Conservation (phyloP, 2,329 filamentous ascomycete genomes). For the Trichoderma oligosporum region DNA sequence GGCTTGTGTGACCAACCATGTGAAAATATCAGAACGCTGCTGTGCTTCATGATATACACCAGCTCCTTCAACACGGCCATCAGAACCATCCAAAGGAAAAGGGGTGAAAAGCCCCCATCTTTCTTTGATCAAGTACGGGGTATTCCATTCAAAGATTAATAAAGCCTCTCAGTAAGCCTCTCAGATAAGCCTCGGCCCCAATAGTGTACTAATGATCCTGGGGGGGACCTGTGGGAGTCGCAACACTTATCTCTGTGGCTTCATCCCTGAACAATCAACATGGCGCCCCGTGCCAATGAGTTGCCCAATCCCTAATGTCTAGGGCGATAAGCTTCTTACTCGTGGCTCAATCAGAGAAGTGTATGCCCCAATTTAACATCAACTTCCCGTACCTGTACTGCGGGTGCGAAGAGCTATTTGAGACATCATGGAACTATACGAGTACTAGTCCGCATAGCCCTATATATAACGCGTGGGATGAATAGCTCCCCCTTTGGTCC, state of each 20-base stretch:
- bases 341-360: not conserved
- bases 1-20: not conserved
- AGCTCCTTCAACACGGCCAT: not conserved
- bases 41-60: no score
- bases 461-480: constrained; percentile 4
- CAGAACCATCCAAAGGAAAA: no score
- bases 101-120: no score
- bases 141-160: no score
- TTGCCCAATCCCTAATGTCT: constrained; percentile 7
- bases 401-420: not conserved
- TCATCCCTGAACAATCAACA: constrained; percentile 7
- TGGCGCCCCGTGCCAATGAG: constrained; percentile 3
- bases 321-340: constrained; percentile 17
- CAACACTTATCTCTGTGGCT: constrained; percentile 19
- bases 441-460: not conserved
- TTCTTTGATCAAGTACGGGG: no score
- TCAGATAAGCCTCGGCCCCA: constrained; percentile 16
- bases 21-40: no score
- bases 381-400: constrained; percentile 9
- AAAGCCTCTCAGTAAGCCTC: constrained; percentile 16
- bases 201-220: constrained; percentile 1
- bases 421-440: not conserved
- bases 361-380: no score
- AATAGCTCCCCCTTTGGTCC: not conserved
- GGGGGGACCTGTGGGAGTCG: constrained; percentile 15